Evolutionary conservation across 1,284 basidiomycete species (phyloP), one percentile per base, ranked within the genome.

Genomic region (Ceratorhiza oryzae-sativae): DNA sequence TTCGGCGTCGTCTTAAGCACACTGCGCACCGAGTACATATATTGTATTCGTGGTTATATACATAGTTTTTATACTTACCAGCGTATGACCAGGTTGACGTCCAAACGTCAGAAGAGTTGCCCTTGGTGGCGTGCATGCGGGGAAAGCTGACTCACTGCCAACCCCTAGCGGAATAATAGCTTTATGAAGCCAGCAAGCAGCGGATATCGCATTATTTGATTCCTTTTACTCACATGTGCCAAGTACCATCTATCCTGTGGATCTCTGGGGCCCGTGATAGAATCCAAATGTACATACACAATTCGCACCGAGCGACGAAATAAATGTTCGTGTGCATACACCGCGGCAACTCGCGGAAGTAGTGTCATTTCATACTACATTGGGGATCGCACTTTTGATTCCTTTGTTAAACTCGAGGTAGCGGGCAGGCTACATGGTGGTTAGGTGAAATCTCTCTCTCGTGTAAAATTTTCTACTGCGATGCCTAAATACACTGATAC

Each of bases 131-230:
- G 71, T 82, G 78, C 5, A 81, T 73, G 34, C 75, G 76, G 67
- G 82, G 81, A 65, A 80, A 80, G 71, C 80, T 80, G 62, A 81
- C 77, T 8, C 77, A 80, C n/a, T 9, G 75, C 72, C 1, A 78
- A 78, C 10, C 82, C 82, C n/a, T n/a, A 18, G 82, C 82, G 2
- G 79, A 73, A 75, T 82, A 82, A 74, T 82, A 81, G 15, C 80
- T 81, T n/a, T n/a, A n/a, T n/a, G n/a, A n/a, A n/a, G n/a, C 49
- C 23, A 68, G 9, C 20, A 39, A 41, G 34, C 6, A 42, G 10
- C 10, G 8, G 2, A 32, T 13, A n/a, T n/a, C n/a, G n/a, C n/a
- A n/a, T n/a, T n/a, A n/a, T n/a, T n/a, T n/a, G n/a, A n/a, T n/a
- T n/a, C n/a, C n/a, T n/a, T n/a, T 25, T 8, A 56, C 71, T 34